Conservation (phyloP, 345 rosid genomes). For the Euclidium syriacum region DNA sequence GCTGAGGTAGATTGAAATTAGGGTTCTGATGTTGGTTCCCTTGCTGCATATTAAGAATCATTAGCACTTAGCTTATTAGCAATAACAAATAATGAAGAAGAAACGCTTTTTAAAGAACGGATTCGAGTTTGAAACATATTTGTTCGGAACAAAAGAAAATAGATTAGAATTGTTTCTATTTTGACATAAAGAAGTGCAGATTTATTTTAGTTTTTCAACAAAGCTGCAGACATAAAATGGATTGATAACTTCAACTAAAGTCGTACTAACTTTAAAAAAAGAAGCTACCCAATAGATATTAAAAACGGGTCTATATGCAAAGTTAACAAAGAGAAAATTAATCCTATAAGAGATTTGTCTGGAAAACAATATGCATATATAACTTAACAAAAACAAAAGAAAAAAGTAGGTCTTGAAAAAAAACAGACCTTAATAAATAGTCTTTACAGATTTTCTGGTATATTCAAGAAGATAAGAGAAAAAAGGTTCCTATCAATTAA, state of each 20-base stretch:
- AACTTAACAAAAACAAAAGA: background rate
- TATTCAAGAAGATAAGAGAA: constrained; percentile 14
- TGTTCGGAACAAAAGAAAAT: constrained; percentile 8
- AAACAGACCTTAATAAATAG: background rate
- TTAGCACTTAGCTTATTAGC: background rate
- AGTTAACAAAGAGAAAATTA: background rate
- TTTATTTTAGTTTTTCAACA: constrained; percentile 14
- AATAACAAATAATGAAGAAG: background rate
- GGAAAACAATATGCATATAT: background rate
- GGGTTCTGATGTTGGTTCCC: constrained; percentile 30
- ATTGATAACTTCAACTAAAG: constrained; percentile 10
- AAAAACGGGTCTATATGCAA: background rate
- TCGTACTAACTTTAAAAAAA: constrained; percentile 8
- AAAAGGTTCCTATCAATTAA: background rate
- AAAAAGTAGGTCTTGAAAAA: background rate
- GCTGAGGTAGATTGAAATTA: constrained; percentile 8
- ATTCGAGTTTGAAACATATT: constrained; percentile 10
- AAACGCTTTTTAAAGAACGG: background rate
- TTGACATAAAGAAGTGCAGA: constrained; percentile 13
- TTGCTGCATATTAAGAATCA: constrained; percentile 18
- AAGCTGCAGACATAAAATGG: constrained; percentile 25
- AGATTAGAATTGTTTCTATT: background rate
- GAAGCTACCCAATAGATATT: too few species aligned
- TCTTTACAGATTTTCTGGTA: constrained; percentile 1
- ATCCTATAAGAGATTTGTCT: background rate